Percentiles rank a stretch among this genome's conserved stretches.
These are phyloP conservation scores for Pseudogymnoascus sp. DNA, from an alignment of 2,329 filamentous ascomycete genomes.

Conservation along the genomic window DNA sequence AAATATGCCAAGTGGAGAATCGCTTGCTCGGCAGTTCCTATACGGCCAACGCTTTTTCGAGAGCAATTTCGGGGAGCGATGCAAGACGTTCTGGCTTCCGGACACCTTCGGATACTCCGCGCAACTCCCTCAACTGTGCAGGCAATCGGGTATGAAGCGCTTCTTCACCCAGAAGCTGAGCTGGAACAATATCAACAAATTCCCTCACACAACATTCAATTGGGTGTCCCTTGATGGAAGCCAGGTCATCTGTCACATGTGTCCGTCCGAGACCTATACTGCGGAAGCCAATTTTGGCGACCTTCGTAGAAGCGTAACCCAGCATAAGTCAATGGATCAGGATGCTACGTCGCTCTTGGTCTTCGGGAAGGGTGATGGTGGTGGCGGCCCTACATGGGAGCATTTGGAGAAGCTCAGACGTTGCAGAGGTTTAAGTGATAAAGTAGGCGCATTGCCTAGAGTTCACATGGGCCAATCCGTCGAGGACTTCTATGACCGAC, in stretches of 20 bases:
- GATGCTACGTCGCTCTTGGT: constrained; percentile 85
- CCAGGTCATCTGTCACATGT: constrained; percentile 97
- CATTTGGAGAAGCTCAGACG: constrained; percentile 91
- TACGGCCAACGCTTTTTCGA: constrained; percentile 96
- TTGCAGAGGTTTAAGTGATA: constrained; percentile 86
- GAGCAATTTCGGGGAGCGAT: constrained; percentile 81
- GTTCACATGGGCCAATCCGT: constrained; percentile 85
- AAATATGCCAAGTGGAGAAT: constrained; percentile 93
- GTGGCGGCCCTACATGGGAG: constrained; percentile 88
- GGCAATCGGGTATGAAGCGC: constrained; percentile 87
- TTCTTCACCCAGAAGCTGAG: constrained; percentile 98
- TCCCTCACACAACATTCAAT: constrained; percentile 97
- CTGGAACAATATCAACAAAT: constrained; percentile 99
- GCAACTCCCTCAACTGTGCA: constrained; percentile 88
- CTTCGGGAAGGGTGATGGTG: constrained; percentile 94
- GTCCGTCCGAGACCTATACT: constrained; percentile 91
- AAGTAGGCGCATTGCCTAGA: constrained; percentile 72
- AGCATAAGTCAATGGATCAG: constrained; percentile 94
- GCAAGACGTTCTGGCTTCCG: constrained; percentile 91
- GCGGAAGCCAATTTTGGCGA: constrained; percentile 92
- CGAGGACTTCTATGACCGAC: constrained; percentile 83
- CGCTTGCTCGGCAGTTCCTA: constrained; percentile 85
- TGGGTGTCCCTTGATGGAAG: constrained; percentile 95
- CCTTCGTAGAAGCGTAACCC: constrained; percentile 77
- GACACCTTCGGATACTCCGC: constrained; percentile 97